A percentile compares a stretch with the other conserved stretches of the same genome.
Conservation (phyloP, 495 filamentous ascomycete genomes). For the Aspergillus funiculosus region DNA sequence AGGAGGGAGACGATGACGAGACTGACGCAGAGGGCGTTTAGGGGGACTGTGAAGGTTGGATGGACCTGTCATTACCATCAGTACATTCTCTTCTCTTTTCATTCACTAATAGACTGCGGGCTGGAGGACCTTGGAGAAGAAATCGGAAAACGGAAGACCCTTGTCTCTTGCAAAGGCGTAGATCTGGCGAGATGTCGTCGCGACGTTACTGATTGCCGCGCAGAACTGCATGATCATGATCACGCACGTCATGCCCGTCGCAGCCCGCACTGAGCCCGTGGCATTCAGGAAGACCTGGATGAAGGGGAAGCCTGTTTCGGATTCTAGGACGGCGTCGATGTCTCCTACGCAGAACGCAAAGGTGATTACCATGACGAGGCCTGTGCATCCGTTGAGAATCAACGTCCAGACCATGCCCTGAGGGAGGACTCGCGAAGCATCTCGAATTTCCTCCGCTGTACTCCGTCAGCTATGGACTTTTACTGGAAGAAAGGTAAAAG, state of each 20-base stretch:
- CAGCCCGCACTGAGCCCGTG: conserved; percentile 39
- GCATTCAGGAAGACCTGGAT: conserved; percentile 49
- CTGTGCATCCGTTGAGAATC: too few species aligned
- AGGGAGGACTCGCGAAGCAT: too few species aligned
- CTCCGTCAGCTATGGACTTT: too few species aligned
- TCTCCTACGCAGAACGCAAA: conserved; percentile 41
- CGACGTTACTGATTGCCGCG: conserved; percentile 47
- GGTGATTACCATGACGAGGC: too few species aligned
- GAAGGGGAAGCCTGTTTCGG: conserved; percentile 46
- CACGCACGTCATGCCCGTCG: conserved; percentile 38
- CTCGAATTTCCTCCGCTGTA: too few species aligned
- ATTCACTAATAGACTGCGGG: too few species aligned
- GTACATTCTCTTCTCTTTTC: too few species aligned
- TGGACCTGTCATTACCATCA: too few species aligned
- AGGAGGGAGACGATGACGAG: conserved; percentile 32
- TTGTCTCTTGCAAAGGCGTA: conserved; percentile 59
- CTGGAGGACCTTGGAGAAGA: too few species aligned
- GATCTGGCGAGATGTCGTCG: conserved; percentile 47
- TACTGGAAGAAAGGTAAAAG: too few species aligned
- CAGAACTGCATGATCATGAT: conserved; percentile 41
- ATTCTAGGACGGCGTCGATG: conserved; percentile 28
- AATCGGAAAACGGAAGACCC: conserved; percentile 50
- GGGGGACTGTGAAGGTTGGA: conserved; percentile 40
- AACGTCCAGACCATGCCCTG: too few species aligned
- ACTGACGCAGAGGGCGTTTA: conserved; percentile 41